Evolutionary conservation across 192 early-diverging fungal species (phyloP), one percentile per base, ranked within the genome.

Genomic region (Dimargaris verticillata): DNA sequence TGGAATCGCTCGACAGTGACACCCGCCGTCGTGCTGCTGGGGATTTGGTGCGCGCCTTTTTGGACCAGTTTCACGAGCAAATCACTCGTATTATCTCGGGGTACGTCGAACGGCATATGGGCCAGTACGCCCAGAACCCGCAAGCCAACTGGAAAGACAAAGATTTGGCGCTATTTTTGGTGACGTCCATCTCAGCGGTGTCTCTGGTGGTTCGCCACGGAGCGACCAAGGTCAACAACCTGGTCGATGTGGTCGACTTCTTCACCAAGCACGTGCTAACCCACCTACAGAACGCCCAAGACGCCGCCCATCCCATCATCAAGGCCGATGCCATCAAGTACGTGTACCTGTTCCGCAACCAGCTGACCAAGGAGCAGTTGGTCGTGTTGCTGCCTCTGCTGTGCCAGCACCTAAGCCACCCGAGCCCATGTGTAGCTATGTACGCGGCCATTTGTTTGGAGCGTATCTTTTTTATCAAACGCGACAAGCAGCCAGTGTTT

Each of bases 301-400:
- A 81, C 17, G 70, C 73, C 14, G 69, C 78, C 22, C 83, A 88
- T 61, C 89, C 88, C 18, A 88, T 99, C 51, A 82, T 99, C 63
- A 95, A 91, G 66, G 92, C 85, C 41, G 93, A 93, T 67, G 91
- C 91, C 24, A 85, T 97, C 72, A 95, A 92, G 74, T 97, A 92
- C 65, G 67, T 99, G 13, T 81, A 85, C 70, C 86, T 88, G 38
- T 99, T 99, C 80, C 82, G 94, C 68, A 87, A 80, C 63, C 96
- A 99, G 83, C 74, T 97, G 62, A 78, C 82, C 58, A 92, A 88
- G 66, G 83, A 83, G 1, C 79, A 90, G 62, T 74, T 93, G 29
- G 62, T 77, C 24, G 74, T 81, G 46, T 81, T 88, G 0, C 78
- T 96, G 44, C 91, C 91, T 18, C 66, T 86, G 17, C 69, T 97